Percentiles rank a stretch among this genome's conserved stretches.
Conservation (phyloP, 2,329 filamentous ascomycete genomes). For the Keithomyces neogunnii region DNA sequence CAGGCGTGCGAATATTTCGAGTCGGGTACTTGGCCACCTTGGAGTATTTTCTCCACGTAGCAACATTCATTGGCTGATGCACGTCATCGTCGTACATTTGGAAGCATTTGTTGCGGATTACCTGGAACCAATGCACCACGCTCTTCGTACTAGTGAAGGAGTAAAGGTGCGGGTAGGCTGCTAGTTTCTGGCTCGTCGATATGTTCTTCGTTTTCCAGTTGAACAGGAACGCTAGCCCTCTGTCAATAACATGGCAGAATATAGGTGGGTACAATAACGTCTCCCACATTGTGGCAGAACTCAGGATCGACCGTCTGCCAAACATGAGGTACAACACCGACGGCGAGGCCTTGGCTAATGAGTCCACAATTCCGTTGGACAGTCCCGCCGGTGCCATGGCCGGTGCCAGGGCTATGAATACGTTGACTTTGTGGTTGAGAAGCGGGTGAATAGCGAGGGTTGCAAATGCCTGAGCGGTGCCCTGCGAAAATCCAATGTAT, state of each 20-base stretch:
- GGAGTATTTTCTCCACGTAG: slow-evolving; percentile 73
- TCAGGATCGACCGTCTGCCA: slow-evolving; percentile 81
- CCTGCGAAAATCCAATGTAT: slow-evolving; percentile 96
- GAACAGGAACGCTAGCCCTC: slow-evolving; percentile 74
- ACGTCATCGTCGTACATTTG: slow-evolving; percentile 98
- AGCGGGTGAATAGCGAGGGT: slow-evolving; percentile 85
- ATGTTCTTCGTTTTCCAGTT: slow-evolving; percentile 86
- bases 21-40: slow-evolving; percentile 96
- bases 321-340: slow-evolving; percentile 90
- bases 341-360: slow-evolving; percentile 86
- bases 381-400: slow-evolving; percentile 94
- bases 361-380: slow-evolving; percentile 83
- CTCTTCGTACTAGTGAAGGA: slow-evolving; percentile 95
- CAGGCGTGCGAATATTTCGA: slow-evolving; percentile 91
- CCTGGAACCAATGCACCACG: slow-evolving; percentile 98
- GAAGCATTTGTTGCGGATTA: slow-evolving; percentile 91
- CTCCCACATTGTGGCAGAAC: slow-evolving; percentile 95
- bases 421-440: slow-evolving; percentile 86
- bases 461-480: slow-evolving; percentile 93
- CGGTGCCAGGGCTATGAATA: slow-evolving; percentile 91
- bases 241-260: slow-evolving; percentile 81
- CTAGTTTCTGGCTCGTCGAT: slow-evolving; percentile 77
- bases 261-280: slow-evolving; percentile 90
- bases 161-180: slow-evolving; percentile 91
- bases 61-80: slow-evolving; percentile 64